Evolutionary conservation across 768 basidiomycete genomes (phyloP), one percentile per base, ranked within the genome.

Genomic region (Sporobolomyces phaffii): DNA sequence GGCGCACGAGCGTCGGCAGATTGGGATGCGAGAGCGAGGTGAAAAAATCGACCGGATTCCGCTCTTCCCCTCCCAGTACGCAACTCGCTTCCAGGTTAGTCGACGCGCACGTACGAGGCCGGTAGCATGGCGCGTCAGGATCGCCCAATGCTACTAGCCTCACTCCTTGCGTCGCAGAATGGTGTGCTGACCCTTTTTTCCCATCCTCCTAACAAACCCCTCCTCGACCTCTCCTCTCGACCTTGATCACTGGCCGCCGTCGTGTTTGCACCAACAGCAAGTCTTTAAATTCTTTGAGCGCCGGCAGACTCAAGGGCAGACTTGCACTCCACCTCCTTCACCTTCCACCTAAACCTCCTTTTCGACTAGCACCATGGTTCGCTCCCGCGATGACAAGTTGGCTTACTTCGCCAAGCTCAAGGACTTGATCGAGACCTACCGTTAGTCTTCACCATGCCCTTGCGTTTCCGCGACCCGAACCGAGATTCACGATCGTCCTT

Each of bases 391-490:
- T 38, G 70, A 68, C 40, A 72, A 72, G 66, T 52, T 68, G 44
- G 70, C 63, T 22, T 72, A 72, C 70, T 97, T 98, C 78, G 80
- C 78, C 65, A 97, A 96, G 83, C 87, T 98, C 80, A 90, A 87
- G 84, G 87, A 90, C 77, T 87, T 98, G 76, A 83, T 99, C 75
- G 81, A 84, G 80, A 86, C 89, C 80, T 93, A 88, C 79, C 84
- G 92, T 96, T 71, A 77, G 90, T 84, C 38, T 28, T 8, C 48
- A 15, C 20, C 53, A 10, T 28, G 33, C 26, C 26, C 36, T 38
- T 26, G 54, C 26, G 41, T 56, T 58, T 49, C 29, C 34, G 44
- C n/a, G 50, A 29, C 36, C 24, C 3, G 9, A 58, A 41, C 41
- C n/a, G 15, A 22, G 17, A 10, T 51, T 50, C 33, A 18, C 33